Evolutionary conservation across 441 rosid genomes (phyloP).

Genomic region (Kokia cookei): DNA sequence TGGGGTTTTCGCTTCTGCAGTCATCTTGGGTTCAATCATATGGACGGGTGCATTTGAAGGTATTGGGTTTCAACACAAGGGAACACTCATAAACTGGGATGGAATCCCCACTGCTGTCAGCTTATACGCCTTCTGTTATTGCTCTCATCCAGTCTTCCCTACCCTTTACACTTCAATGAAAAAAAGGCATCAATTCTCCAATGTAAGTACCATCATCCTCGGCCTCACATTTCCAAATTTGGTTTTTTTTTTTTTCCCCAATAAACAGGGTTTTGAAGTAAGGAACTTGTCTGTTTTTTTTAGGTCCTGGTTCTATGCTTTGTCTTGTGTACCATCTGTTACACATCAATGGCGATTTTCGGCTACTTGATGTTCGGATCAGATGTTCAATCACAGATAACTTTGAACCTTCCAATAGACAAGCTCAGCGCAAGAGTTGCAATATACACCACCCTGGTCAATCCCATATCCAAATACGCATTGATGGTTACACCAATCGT

Average conservation of each 20-base stretch:
- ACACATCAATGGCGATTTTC: slow-evolving; percentile 73
- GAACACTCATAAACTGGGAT: slow-evolving; percentile 35
- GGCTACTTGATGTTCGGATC: slow-evolving; percentile 88
- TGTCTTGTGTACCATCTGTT: slow-evolving; percentile 50
- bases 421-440: slow-evolving; percentile 67
- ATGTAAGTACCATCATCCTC: slow-evolving; percentile 39
- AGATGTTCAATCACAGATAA: slow-evolving; percentile 61
- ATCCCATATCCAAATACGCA: slow-evolving; percentile 78
- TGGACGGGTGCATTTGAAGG: slow-evolving; percentile 73
- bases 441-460: slow-evolving; percentile 70
- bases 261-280: no score
- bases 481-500: slow-evolving; percentile 82
- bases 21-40: slow-evolving; percentile 59
- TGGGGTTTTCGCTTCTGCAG: slow-evolving; percentile 75
- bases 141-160: slow-evolving; percentile 93
- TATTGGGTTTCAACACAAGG: slow-evolving; percentile 54
- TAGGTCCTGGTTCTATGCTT: slow-evolving; percentile 80
- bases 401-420: slow-evolving; percentile 56
- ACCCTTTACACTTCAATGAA: slow-evolving; percentile 75
- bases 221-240: not conserved
- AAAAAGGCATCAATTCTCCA: slow-evolving; percentile 68
- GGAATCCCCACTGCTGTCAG: slow-evolving; percentile 76
- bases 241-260: not conserved
- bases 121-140: slow-evolving; percentile 78
- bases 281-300: no score